Percentiles rank a stretch among this genome's conserved stretches.
Conservation (phyloP, 495 filamentous ascomycete species). For the Oleoguttula mirabilis region DNA sequence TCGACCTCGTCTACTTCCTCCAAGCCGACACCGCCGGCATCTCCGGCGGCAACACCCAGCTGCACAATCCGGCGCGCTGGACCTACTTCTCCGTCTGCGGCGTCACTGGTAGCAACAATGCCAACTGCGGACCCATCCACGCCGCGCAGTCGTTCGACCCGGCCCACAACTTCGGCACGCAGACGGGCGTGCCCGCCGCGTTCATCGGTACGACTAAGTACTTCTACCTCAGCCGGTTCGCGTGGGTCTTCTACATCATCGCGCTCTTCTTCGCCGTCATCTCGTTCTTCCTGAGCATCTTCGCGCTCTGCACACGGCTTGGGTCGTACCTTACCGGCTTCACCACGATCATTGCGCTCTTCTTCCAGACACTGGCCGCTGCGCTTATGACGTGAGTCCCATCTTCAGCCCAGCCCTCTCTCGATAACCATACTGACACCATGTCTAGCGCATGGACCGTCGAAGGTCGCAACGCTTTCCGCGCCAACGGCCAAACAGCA, state of each 20-base stretch:
- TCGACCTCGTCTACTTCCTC: slow-evolving; percentile 71
- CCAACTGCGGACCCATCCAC: slow-evolving; percentile 40
- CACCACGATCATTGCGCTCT: slow-evolving; percentile 41
- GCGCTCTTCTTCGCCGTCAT: slow-evolving; percentile 51
- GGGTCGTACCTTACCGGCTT: slow-evolving; percentile 49
- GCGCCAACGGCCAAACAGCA: slow-evolving; percentile 42
- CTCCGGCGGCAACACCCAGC: slow-evolving; percentile 29
- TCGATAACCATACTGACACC: slow-evolving; percentile 20
- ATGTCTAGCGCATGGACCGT: slow-evolving; percentile 58
- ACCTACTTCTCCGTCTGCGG: slow-evolving; percentile 72
- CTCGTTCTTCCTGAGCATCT: slow-evolving; percentile 48
- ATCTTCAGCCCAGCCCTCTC: slow-evolving; percentile 1
- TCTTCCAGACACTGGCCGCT: slow-evolving; percentile 52
- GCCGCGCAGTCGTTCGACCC: slow-evolving; percentile 57
- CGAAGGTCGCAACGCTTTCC: slow-evolving; percentile 61
- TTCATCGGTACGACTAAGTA: slow-evolving; percentile 49
- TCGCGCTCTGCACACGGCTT: slow-evolving; percentile 49
- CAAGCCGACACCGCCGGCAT: slow-evolving; percentile 60
- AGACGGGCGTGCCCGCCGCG: slow-evolving; percentile 38
- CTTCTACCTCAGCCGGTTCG: slow-evolving; percentile 55
- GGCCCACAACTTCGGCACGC: slow-evolving; percentile 50
- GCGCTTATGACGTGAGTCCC: slow-evolving; percentile 58
- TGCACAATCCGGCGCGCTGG: slow-evolving; percentile 61
- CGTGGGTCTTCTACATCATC: slow-evolving; percentile 61
- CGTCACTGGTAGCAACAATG: slow-evolving; percentile 41